Evolutionary conservation across 257 asterid genomes (phyloP).

Genomic region (Penstemon barbatus): DNA sequence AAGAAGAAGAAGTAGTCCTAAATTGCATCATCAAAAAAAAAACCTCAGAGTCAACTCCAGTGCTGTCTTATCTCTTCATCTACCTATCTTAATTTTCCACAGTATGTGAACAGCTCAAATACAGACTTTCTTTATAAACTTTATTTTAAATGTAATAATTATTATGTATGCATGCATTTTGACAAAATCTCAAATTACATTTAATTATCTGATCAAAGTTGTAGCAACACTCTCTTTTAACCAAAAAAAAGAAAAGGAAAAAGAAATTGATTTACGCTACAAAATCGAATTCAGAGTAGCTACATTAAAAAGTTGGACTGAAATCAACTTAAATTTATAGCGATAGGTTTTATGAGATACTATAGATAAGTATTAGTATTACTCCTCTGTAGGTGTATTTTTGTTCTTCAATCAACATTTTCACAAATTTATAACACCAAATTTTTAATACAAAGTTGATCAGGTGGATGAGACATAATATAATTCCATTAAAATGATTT

Average conservation of each 20-base stretch:
- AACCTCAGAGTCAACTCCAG: constrained; percentile 19
- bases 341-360: not conserved
- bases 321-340: not conserved
- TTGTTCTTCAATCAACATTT: not conserved
- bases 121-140: not conserved
- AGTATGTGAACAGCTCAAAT: not conserved
- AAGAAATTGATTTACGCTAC: too few species aligned
- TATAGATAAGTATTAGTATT: too few species aligned
- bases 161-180: not conserved
- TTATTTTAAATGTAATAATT: not conserved
- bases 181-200: not conserved
- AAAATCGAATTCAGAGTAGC: not conserved
- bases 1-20: not conserved
- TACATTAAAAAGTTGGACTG: not conserved
- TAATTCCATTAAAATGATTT: constrained; percentile 28
- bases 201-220: not conserved
- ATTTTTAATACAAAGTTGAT: not conserved
- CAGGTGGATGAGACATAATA: constrained; percentile 22
- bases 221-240: too few species aligned
- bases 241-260: too few species aligned
- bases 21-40: constrained; percentile 13
- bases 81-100: not conserved
- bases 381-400: too few species aligned
- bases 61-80: constrained; percentile 11
- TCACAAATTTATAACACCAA: not conserved